Evolutionary conservation across 2,329 filamentous ascomycete species (phyloP), one percentile per base, ranked within the genome.

Genomic region (Cercospora citrullina): DNA sequence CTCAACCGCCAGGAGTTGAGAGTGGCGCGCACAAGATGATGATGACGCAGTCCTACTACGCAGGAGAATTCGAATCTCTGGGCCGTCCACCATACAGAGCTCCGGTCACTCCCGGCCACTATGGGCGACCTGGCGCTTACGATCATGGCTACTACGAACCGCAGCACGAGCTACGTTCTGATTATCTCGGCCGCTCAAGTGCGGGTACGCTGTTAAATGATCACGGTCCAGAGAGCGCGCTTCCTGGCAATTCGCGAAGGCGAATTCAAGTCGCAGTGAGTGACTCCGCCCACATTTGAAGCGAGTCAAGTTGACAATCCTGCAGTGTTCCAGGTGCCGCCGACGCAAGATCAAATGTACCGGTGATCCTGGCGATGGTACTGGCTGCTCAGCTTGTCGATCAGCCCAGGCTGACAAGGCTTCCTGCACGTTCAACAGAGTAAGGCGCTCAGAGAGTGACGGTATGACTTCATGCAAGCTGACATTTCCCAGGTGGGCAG

Each of bases 321-420:
- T 30, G 30, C 58, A 97, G 94, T 98, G 94, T 79, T 88, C 89
- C 39, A 89, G 94, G 72, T 98, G 94, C 80, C 89, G 94, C 69
- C 94, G 94, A 81, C 88, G 94, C 68, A 98, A 98, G 84, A 98
- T 98, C 75, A 90, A 92, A 73, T 98, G 94, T 82, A 96, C 91
- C 75, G 94, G 94, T 53, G 93, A 97, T 77, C 84, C 86, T 36
- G 91, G 91, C 33, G 87, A 90, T 75, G 91, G 90, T n/a, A 81
- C 84, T 45, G 89, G 90, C n/a, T 98, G 94, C 80, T 84, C 86
- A 10, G 96, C 94, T 79, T 98, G 94, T 83, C 90, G 88, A 75
- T 88, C 84, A 69, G 90, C 94, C 63, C 90, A 91, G 12, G 82
- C 86, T 28, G 87, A 89, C 23, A 82, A 81, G 62, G 78, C 73